Conservation (phyloP, 169 alveolate genomes). For the Cryptosporidium sp. region DNA sequence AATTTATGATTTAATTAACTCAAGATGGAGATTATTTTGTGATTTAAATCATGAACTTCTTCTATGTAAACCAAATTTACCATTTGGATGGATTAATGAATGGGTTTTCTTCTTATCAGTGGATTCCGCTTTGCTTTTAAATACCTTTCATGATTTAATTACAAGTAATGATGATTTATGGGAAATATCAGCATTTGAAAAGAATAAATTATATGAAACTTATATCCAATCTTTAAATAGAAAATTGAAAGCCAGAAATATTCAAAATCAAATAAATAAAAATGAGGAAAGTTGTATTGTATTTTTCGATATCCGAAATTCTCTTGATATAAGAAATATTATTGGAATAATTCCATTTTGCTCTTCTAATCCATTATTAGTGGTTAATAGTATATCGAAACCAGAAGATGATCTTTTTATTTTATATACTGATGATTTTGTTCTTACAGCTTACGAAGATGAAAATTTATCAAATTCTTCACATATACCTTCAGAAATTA, state of each 20-base stretch:
- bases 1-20: constrained; percentile 72
- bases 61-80: constrained; percentile 78
- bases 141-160: constrained; percentile 38
- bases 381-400: constrained; percentile 10
- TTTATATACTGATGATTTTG: constrained; percentile 25
- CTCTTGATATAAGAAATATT: constrained; percentile 52
- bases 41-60: constrained; percentile 77
- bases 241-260: not conserved
- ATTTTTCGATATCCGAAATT: constrained; percentile 57
- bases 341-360: constrained; percentile 69
- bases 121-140: constrained; percentile 28
- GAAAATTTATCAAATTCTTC: not conserved
- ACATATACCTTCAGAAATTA: constrained; percentile 7
- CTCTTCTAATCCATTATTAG: constrained; percentile 31
- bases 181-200: constrained; percentile 51
- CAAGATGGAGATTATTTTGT: constrained; percentile 79
- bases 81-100: constrained; percentile 81
- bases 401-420: not conserved
- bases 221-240: constrained; percentile 6
- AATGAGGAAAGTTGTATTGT: constrained; percentile 29
- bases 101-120: constrained; percentile 76
- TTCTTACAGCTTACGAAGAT: constrained; percentile 23
- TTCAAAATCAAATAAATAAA: not conserved
- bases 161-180: constrained; percentile 30
- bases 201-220: constrained; percentile 36